Base-by-base conservation (phyloP, 495 filamentous ascomycete species). In the Ramalina intermedia region DNA sequence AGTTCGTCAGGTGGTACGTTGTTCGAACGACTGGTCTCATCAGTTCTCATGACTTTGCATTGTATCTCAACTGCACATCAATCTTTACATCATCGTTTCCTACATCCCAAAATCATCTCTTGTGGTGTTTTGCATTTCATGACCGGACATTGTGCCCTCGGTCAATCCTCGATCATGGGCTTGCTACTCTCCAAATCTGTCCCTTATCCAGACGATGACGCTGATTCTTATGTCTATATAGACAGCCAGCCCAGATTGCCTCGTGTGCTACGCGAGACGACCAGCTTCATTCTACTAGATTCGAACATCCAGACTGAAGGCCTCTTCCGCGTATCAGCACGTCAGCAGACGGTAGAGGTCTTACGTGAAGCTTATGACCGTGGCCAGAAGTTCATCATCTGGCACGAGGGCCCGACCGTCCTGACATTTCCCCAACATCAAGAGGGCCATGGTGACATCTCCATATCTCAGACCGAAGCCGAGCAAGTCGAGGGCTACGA, bases 301-400 rank as follows among this genome's bases (percentile, higher is more conserved):
- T 26, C 55, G 3, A 70, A 69, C 36, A 56, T 75, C 23, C 56
- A 58, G 26, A 63, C 61, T 5, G 69, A 77, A 60, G 74, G 74
- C 0, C 53, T 77, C 13, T 77, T 78, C 57, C 61, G 74, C 11
- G 61, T 78, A 18, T 66, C 68, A 20, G 66, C 74, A 2, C 67
- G 70, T 38, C 53, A 63, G 8, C 63, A 65, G 24, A 58, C 71
- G 17, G 63, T 69, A 14, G 69, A 73, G 14, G 60, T 74, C 2
- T 59, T 73, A 27, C 63, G 62, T 39, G 74, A 78, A 49, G 70
- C 72, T 6, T 76, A 75, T 44, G 71, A 77, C 58, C 59, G 73
- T 26, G 65, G 65, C 2, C 75, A 78, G 50, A 61, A 68, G 23
- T 73, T 68, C 54, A 68, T 73, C 35, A 51, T 73, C 5, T 73